phyloP scores from a whole-genome alignment of 768 basidiomycete species.

The Naematelia encephala region DNA sequence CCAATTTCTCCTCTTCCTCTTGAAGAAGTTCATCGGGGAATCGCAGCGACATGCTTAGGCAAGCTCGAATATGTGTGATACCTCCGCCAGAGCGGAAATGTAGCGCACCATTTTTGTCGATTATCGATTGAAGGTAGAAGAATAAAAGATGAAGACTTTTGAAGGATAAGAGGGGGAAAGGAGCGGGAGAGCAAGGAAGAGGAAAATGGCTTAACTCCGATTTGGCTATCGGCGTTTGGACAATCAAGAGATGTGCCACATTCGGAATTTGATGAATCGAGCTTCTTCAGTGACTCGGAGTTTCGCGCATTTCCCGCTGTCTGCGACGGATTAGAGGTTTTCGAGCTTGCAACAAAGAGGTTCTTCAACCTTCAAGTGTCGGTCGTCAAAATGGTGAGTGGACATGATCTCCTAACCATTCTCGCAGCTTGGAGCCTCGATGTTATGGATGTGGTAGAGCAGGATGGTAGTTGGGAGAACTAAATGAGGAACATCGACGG shows the following conservation, averaged over 20 bases:
- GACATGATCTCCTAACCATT: background rate
- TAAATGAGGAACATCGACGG: too few species aligned
- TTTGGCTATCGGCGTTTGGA: constrained; percentile 1
- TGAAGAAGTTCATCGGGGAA: background rate
- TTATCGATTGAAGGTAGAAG: constrained; percentile 10
- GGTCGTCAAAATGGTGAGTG: constrained; percentile 34
- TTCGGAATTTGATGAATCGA: background rate
- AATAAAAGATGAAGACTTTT: constrained; percentile 17
- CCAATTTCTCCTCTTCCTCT: background rate
- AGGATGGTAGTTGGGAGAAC: background rate
- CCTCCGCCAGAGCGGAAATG: constrained; percentile 5
- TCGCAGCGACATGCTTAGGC: background rate
- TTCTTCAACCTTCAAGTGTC: constrained; percentile 17
- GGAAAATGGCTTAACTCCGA: constrained; percentile 7
- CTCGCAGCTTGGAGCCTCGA: background rate
- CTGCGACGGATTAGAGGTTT: background rate
- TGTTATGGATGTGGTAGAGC: background rate
- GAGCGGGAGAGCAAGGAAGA: constrained; percentile 1
- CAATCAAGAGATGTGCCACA: background rate
- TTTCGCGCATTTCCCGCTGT: background rate
- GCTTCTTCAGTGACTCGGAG: background rate
- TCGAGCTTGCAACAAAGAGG: background rate
- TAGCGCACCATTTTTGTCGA: constrained; percentile 36
- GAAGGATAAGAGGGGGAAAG: constrained; percentile 13
- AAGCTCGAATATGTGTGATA: constrained; percentile 8